phyloP scores from a whole-genome alignment of 2,329 filamentous ascomycete species.

The Aspergillus puulaauensis region DNA sequence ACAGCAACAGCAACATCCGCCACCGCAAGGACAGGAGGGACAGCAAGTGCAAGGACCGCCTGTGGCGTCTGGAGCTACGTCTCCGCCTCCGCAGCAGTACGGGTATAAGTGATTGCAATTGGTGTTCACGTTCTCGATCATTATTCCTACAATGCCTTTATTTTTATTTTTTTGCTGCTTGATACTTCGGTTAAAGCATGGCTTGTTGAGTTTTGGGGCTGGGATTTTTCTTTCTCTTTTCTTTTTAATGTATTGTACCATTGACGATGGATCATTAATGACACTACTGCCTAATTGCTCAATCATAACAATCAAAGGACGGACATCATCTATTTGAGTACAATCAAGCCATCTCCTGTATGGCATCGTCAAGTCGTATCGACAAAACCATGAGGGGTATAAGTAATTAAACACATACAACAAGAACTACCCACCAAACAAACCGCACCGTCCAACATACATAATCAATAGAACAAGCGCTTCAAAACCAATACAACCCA shows the following conservation, averaged over 20 bases:
- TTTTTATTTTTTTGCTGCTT: not conserved
- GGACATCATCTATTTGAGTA: not conserved
- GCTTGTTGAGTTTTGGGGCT: not conserved
- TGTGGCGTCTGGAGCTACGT: constrained; percentile 15
- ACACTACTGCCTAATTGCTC: not conserved
- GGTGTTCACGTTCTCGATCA: not conserved
- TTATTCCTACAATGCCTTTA: not conserved
- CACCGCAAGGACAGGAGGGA: constrained; percentile 5
- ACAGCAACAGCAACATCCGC: constrained; percentile 11
- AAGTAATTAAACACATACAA: not conserved
- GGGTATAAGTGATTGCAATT: constrained; percentile 22
- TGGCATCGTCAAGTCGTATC: not conserved
- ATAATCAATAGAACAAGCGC: no score
- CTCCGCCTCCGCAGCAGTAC: constrained; percentile 15
- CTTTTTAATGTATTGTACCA: not conserved
- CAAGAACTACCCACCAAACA: not conserved
- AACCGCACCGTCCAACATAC: no score
- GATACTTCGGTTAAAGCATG: not conserved
- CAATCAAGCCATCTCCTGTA: not conserved
- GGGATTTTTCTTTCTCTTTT: not conserved
- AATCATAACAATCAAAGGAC: not conserved
- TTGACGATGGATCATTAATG: not conserved
- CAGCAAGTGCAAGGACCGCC: constrained; percentile 18
- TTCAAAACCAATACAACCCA: not conserved
- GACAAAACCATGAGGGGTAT: not conserved